Evolutionary conservation across 164 flowering plant species (phyloP), one percentile per base, ranked within the genome.

Genomic region (Stephania yunnanensis): DNA sequence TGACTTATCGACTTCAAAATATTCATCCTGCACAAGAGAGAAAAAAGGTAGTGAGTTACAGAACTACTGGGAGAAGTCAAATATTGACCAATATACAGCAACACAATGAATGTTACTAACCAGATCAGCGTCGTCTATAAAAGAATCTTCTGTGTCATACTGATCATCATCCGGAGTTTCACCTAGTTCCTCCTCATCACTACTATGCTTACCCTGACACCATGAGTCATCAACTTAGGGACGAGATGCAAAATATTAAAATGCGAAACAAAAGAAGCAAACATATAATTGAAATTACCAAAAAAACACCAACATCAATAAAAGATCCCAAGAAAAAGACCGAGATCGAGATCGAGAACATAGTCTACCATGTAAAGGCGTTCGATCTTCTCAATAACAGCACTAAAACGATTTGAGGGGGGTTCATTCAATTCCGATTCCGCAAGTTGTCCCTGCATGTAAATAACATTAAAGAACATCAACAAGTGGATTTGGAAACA

Each of bases 351-450:
- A 61, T 9, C n/a, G 29, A 15, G 15, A 61, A 29, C n/a, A 58
- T 4, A 73, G 17, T 71, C 50, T 85, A 96, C 99, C 98, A 87
- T 86, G 78, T 96, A 96, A 2, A 96, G 86, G 10, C 98, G 94
- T 73, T 96, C 99, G 76, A 96, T 96, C 87, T 90, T 96, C 87
- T 96, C 97, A 81, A 96, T 92, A 36, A 96, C 99, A 74, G 93
- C 92, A 86, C 88, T 96, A 78, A 91, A 89, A 73, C 97, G 94
- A 82, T 87, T 85, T 10, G 92, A 73, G 67, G 88, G 81, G 48
- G 92, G 85, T 22, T 80, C 90, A 79, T 87, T 83, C 74, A 46
- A 74, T 78, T 89, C 91, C 42, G 75, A 22, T 68, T 87, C 94
- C 31, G 75, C 71, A 68, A 85, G 78, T 64, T 86, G 46, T 78